These are phyloP conservation scores for Clohesyomyces aquaticus DNA, from an alignment of 495 filamentous ascomycete species.

Conservation along the genomic window DNA sequence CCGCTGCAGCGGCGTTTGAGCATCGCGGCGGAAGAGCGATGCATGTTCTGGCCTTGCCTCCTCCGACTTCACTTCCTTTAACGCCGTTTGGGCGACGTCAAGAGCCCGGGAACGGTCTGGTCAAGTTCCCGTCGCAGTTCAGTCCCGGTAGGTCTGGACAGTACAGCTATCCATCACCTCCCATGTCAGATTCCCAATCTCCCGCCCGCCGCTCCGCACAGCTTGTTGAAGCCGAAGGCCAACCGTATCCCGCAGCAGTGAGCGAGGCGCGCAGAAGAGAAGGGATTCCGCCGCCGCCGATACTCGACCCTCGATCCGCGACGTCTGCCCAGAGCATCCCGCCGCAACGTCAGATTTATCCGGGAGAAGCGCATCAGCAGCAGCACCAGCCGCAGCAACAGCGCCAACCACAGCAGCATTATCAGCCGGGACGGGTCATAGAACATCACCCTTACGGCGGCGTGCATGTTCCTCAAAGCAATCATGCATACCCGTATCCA, in stretches of 20 bases:
- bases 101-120: slow-evolving; percentile 37
- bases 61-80: slow-evolving; percentile 33
- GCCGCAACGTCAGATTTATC: slow-evolving; percentile 34
- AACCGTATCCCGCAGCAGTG: slow-evolving; percentile 29
- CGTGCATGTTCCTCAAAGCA: slow-evolving; percentile 33
- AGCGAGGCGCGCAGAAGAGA: slow-evolving; percentile 28
- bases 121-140: slow-evolving; percentile 36
- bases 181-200: slow-evolving; percentile 50
- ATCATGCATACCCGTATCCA: slow-evolving; percentile 36
- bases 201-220: slow-evolving; percentile 39
- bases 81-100: slow-evolving; percentile 40
- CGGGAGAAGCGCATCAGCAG: slow-evolving; percentile 26
- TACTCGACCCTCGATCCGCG: slow-evolving; percentile 21
- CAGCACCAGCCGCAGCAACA: slow-evolving; percentile 16
- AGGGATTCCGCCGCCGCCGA: slow-evolving; percentile 15
- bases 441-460: slow-evolving; percentile 25
- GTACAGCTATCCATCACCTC: slow-evolving; percentile 48
- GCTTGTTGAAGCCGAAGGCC: slow-evolving; percentile 35
- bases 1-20: slow-evolving; percentile 38
- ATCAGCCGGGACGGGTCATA: slow-evolving; percentile 21
- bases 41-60: slow-evolving; percentile 41
- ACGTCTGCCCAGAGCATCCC: slow-evolving; percentile 16
- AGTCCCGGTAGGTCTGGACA: slow-evolving; percentile 37
- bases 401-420: slow-evolving; percentile 22
- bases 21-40: slow-evolving; percentile 38